Conservation (phyloP, 1,284 basidiomycete species). For the Trametes sp. region DNA sequence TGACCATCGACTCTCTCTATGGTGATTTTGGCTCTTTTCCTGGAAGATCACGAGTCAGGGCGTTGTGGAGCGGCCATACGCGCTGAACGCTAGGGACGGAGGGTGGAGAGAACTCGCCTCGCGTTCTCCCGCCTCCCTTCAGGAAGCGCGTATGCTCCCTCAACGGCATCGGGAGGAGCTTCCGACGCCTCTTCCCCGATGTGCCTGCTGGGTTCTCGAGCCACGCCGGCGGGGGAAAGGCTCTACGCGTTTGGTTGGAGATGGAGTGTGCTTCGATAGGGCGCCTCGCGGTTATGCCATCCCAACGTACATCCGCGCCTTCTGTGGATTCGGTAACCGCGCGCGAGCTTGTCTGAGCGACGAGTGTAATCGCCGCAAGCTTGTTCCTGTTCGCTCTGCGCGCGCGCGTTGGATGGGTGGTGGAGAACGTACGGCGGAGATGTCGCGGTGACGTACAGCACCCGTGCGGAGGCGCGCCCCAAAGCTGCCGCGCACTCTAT, state of each 20-base stretch:
- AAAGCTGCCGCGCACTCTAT: not conserved
- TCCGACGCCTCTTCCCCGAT: slow-evolving; percentile 5
- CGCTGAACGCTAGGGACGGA: not conserved
- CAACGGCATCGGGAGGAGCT: not conserved
- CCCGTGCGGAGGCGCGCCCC: not conserved
- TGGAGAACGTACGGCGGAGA: slow-evolving; percentile 13
- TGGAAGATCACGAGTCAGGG: too few relatives aligned
- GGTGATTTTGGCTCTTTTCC: too few relatives aligned
- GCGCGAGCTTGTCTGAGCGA: not conserved
- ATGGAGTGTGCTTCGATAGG: not conserved
- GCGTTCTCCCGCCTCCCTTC: not conserved
- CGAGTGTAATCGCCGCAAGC: not conserved
- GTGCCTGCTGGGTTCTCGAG: not conserved
- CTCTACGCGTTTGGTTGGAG: too few relatives aligned
- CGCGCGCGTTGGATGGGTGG: slow-evolving; percentile 1
- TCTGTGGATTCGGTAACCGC: not conserved
- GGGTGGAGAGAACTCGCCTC: not conserved
- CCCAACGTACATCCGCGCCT: not conserved
- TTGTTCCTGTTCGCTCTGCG: not conserved
- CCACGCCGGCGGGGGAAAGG: not conserved
- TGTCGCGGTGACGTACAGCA: not conserved
- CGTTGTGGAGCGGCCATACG: not conserved
- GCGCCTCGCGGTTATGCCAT: too few relatives aligned
- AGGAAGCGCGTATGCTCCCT: not conserved
- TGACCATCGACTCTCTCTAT: too few relatives aligned